phyloP scores from a whole-genome alignment of 2,329 filamentous ascomycete species.

The Lachnellula hyalina region DNA sequence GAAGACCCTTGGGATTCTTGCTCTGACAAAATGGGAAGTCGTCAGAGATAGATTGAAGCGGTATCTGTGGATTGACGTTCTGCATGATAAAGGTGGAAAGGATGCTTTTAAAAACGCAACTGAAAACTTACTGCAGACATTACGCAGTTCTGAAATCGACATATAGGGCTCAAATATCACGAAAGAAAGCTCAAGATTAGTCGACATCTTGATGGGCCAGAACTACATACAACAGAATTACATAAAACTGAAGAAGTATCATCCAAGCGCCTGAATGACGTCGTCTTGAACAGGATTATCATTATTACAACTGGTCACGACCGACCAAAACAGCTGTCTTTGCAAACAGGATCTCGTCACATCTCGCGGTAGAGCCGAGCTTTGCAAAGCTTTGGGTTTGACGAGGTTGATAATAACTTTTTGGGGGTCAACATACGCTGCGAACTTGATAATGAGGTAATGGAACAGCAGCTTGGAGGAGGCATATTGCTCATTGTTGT shows the following conservation, averaged over 20 bases:
- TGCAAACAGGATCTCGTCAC: constrained; percentile 16
- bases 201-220: background rate
- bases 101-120: background rate
- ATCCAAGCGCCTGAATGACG: background rate
- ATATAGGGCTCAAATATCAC: background rate
- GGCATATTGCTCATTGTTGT: constrained; percentile 27
- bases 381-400: constrained; percentile 34
- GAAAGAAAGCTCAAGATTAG: background rate
- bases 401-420: constrained; percentile 35
- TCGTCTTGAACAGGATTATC: background rate
- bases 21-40: background rate
- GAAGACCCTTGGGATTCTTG: background rate
- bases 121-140: background rate
- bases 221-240: background rate
- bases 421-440: constrained; percentile 32
- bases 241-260: background rate
- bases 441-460: constrained; percentile 36
- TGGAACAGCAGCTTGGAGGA: constrained; percentile 32
- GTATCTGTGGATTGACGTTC: constrained; percentile 6
- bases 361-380: constrained; percentile 38
- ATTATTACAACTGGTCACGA: background rate
- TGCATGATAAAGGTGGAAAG: background rate
- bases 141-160: background rate
- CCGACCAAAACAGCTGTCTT: background rate
- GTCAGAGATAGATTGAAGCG: background rate